Base-by-base conservation (phyloP, 75 land plant genomes). In the Sequoia sempervirens region DNA sequence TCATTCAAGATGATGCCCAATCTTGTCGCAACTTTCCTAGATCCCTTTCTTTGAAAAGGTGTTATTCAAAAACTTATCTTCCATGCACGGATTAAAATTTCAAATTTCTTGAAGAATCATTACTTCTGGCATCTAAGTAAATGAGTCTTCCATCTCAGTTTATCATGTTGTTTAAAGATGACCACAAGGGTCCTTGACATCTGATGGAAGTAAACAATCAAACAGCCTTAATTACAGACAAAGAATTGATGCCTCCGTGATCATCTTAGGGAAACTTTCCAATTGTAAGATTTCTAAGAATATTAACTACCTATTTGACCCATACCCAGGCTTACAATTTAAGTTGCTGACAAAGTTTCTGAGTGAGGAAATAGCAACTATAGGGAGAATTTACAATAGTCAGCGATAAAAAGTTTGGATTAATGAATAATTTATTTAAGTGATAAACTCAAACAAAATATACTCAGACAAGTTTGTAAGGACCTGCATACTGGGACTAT, bases 401-500 rank as follows among this genome's bases (percentile, higher is more conserved):
- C 3, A 45, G 20, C 50, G 45, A 41, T 45, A 18, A 5, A 78
- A 40, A 78, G 13, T 10, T 26, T 78, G n/a, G 13, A n/a, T 43
- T 20, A 30, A 43, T 76, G 0, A 43, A 9, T 9, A 69, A 36
- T 43, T 43, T 8, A 23, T 76, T 40, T 40, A 43, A 78, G 80
- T 43, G 13, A 41, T 68, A 26, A n/a, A 78, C 11, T 23, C 47
- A 23, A 78, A n/a, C 80, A 78, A 76, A 23, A 78, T n/a, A 43
- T 9, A 40, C 5, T n/a, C 12, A 78, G 80, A 40, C 79, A 45
- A n/a, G 80, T 45, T 78, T 40, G 45, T n/a, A 78, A 2, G 50
- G 52, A 92, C 91, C 93, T 81, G 89, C 93, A 92, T 32, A 92
- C 85, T 43, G 92, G 93, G 41, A 90, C 70, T 43, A 90, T 85